Conservation (phyloP, 176 grass and related monocot species). For the Carex parvula region DNA sequence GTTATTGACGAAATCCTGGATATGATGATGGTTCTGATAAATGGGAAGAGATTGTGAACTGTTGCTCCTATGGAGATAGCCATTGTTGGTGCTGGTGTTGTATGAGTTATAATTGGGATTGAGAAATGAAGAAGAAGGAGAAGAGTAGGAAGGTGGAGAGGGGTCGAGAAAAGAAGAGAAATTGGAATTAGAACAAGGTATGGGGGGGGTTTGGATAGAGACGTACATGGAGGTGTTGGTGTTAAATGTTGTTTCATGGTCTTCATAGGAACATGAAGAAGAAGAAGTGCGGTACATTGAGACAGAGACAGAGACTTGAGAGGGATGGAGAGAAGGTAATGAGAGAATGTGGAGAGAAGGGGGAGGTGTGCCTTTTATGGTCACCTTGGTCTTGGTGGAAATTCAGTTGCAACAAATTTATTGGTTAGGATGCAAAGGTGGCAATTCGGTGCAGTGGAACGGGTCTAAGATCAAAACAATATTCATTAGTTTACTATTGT, state of each 20-base stretch:
- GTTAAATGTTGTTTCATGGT: constrained; percentile 1
- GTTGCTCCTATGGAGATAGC: constrained; percentile 25
- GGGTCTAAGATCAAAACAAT: background rate
- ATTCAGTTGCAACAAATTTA: background rate
- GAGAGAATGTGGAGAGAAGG: constrained; percentile 5
- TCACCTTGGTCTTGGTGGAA: background rate
- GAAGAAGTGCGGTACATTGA: constrained; percentile 3
- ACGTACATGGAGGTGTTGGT: constrained; percentile 23
- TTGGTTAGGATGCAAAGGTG: background rate
- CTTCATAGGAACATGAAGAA: constrained; percentile 14
- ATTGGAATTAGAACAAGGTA: background rate
- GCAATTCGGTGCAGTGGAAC: background rate
- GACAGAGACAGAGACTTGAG: background rate
- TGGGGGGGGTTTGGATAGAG: background rate
- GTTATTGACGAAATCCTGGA: background rate
- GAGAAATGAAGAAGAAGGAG: background rate
- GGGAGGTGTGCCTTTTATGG: constrained; percentile 16
- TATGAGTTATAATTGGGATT: constrained; percentile 1
- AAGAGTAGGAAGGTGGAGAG: constrained; percentile 13
- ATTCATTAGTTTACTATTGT: background rate
- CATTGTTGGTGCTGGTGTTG: background rate
- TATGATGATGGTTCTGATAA: constrained; percentile 24
- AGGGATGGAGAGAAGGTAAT: background rate
- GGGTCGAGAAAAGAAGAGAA: constrained; percentile 10
- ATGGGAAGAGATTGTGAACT: constrained; percentile 28